A percentile compares a stretch with the other conserved stretches of the same genome.
These are phyloP conservation scores for Dendrostoma leiphaemia DNA, from an alignment of 2,329 filamentous ascomycete species.

Conservation along the genomic window DNA sequence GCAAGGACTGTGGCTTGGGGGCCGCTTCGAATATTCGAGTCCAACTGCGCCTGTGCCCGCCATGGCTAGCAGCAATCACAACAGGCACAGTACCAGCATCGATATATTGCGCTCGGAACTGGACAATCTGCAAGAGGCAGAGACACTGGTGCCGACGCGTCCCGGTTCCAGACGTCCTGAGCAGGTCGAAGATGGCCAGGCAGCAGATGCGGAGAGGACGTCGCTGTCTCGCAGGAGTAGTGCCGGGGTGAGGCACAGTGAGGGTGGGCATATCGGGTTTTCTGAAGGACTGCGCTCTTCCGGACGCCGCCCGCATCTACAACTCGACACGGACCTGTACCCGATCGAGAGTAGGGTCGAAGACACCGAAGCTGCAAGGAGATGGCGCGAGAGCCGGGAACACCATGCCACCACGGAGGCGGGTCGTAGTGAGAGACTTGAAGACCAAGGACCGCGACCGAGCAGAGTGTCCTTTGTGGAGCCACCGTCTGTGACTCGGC, in stretches of 20 bases:
- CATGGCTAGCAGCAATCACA: constrained; percentile 22
- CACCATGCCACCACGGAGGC: background rate
- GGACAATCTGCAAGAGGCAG: constrained; percentile 25
- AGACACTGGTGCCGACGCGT: constrained; percentile 4
- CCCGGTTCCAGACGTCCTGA: background rate
- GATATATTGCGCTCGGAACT: constrained; percentile 25
- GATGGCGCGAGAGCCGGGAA: constrained; percentile 16
- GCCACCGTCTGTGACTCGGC: constrained; percentile 23
- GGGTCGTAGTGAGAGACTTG: background rate
- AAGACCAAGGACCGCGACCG: background rate
- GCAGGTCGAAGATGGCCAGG: constrained; percentile 1
- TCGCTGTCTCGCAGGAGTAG: background rate
- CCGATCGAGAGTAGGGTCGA: constrained; percentile 29
- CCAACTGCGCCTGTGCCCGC: background rate
- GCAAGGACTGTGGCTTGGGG: background rate
- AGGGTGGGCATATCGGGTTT: constrained; percentile 9
- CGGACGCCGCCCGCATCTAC: constrained; percentile 12
- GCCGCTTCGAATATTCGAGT: background rate
- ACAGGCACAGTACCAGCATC: constrained; percentile 12
- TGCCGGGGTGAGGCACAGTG: constrained; percentile 11
- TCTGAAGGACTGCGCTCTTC: constrained; percentile 1
- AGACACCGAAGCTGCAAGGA: constrained; percentile 17
- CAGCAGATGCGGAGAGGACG: background rate
- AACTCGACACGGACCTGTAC: constrained; percentile 26
- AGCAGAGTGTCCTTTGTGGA: constrained; percentile 5